Evolutionary conservation across 2,329 filamentous ascomycete genomes (phyloP).

Genomic region (Domatiomyces catenatus): DNA sequence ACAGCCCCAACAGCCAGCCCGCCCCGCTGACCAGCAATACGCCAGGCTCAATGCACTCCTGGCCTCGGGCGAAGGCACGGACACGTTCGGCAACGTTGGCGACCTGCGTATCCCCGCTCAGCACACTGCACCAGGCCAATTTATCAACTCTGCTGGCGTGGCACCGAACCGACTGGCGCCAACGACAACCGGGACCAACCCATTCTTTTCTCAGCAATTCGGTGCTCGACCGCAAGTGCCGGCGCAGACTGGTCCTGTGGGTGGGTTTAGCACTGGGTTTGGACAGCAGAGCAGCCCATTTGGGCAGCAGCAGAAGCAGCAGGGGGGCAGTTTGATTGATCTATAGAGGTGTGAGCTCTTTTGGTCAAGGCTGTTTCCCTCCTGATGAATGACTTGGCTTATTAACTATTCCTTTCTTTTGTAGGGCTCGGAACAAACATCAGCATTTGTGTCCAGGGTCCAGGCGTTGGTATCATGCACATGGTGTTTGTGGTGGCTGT

Average conservation of each 20-base stretch:
- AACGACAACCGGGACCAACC: conserved; percentile 62
- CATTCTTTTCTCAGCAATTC: conserved; percentile 72
- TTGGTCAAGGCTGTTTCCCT: neutral
- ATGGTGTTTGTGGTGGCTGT: no score
- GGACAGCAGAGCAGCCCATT: conserved; percentile 30
- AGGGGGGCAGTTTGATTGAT: conserved; percentile 47
- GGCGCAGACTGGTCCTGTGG: conserved; percentile 37
- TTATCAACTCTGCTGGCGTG: conserved; percentile 85
- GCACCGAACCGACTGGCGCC: conserved; percentile 59
- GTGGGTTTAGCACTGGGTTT: conserved; percentile 29
- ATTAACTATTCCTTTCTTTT: no score
- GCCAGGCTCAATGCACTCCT: conserved; percentile 75
- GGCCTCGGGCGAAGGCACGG: conserved; percentile 75
- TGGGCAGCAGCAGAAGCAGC: conserved; percentile 26
- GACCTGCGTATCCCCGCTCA: conserved; percentile 89
- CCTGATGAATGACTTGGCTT: neutral
- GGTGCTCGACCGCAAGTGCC: conserved; percentile 45
- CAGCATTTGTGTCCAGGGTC: no score
- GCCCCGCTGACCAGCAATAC: conserved; percentile 39
- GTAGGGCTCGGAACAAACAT: no score
- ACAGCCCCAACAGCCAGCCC: conserved; percentile 28
- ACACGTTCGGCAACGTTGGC: conserved; percentile 95
- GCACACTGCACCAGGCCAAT: conserved; percentile 88
- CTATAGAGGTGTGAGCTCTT: conserved; percentile 25
- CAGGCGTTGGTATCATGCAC: no score